Base-by-base conservation (phyloP, 495 filamentous ascomycete species). In the Massariosphaeria phaeospora region DNA sequence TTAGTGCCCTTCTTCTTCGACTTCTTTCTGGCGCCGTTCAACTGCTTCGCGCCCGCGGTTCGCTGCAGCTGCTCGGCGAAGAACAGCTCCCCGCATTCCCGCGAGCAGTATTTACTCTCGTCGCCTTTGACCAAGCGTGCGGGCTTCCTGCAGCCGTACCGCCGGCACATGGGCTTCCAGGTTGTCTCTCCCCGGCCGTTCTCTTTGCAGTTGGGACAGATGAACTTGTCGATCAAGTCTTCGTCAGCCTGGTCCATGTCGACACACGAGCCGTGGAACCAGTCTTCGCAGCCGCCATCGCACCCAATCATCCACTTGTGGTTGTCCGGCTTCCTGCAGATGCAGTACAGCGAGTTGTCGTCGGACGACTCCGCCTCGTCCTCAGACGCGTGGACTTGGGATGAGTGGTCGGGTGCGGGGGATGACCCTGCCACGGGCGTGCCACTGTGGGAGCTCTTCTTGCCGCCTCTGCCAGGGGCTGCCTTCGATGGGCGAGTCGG, bases 231-330 rank as follows among this genome's bases (percentile, higher is more conserved):
- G 57, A 86, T 82, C 62, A 87, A 66, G 15, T 83, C 75, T 4
- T 77, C 81, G 55, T 85, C 80, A 49, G 74, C 68, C 36, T 79
- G 75, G 40, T 76, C 71, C 57, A 88, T 79, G 53, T 79, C 73
- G 34, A 88, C 79, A 57, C 84, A 88, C 39, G 76, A 77, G 23
- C 82, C 81, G 63, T 88, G 84, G 55, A 79, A 88, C 84, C 84
- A 88, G 63, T 86, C 84, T 24, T 86, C 80, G 55, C 84, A 88
- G 5, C 72, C 78, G 12, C 82, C 83, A 61, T 88, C 84, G 56
- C 84, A 88, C 3, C 70, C 81, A 59, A 88, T 84, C 84, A 88
- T 88, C 79, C 83, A 85, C 10, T 76, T 83, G 59, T 86, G 84
- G 56, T 86, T 83, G 61, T 88, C 84, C 13, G 81, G 81, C 52